phyloP scores from a whole-genome alignment of 768 basidiomycete species.

The Termitomyces sp. region DNA sequence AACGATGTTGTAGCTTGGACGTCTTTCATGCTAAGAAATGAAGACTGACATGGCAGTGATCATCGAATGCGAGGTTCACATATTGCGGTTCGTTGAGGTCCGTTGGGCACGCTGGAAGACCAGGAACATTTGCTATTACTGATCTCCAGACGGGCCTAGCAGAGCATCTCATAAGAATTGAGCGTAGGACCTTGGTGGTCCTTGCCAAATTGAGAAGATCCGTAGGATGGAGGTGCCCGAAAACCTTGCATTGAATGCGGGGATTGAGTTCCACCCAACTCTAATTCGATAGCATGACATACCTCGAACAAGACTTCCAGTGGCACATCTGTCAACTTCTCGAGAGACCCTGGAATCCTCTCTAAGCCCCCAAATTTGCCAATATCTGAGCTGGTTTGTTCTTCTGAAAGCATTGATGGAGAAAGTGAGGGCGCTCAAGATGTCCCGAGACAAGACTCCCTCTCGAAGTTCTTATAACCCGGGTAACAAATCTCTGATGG shows the following conservation, averaged over 20 bases:
- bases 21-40: slow-evolving; percentile 4
- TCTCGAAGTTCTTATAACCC: background rate
- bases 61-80: slow-evolving; percentile 43
- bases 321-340: slow-evolving; percentile 16
- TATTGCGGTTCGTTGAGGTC: slow-evolving; percentile 47
- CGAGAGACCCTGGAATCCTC: slow-evolving; percentile 1
- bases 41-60: slow-evolving; percentile 42
- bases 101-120: slow-evolving; percentile 40
- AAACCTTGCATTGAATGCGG: slow-evolving; percentile 32
- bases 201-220: slow-evolving; percentile 47
- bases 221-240: slow-evolving; percentile 39
- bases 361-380: background rate
- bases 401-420: slow-evolving; percentile 1
- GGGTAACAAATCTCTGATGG: slow-evolving; percentile 1
- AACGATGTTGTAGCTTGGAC: background rate
- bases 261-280: background rate
- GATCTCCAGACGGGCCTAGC: slow-evolving; percentile 37
- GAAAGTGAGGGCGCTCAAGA: background rate
- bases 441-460: background rate
- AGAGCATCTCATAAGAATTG: slow-evolving; percentile 35
- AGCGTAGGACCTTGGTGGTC: slow-evolving; percentile 38
- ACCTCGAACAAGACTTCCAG: slow-evolving; percentile 34
- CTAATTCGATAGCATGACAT: slow-evolving; percentile 1
- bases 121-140: slow-evolving; percentile 30
- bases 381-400: background rate